Evolutionary conservation across 352 stramenopile species (phyloP).

Genomic region (Peronospora farinosa): DNA sequence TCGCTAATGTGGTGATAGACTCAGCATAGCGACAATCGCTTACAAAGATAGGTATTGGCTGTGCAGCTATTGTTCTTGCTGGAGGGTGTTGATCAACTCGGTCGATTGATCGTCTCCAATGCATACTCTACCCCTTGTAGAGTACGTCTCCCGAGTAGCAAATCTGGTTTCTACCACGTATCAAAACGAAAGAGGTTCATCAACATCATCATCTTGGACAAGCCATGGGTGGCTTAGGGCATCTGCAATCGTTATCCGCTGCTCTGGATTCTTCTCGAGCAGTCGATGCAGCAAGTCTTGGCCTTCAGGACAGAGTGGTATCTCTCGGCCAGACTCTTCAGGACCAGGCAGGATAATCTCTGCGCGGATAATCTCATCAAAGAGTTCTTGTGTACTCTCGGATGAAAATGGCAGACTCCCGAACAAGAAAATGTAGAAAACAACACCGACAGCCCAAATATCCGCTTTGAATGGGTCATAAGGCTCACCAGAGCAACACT

Average conservation of each 20-base stretch:
- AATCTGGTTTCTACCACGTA: slow-evolving; percentile 1
- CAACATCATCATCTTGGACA: slow-evolving; percentile 27
- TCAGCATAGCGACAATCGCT: too few relatives aligned
- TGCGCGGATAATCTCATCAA: slow-evolving; percentile 67
- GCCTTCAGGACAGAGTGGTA: slow-evolving; percentile 26
- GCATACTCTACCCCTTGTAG: too few relatives aligned
- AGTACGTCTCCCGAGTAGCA: too few relatives aligned
- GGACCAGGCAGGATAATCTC: slow-evolving; percentile 29
- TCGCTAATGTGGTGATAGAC: too few relatives aligned
- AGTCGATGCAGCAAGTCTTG: slow-evolving; percentile 46
- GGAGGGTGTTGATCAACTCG: too few relatives aligned
- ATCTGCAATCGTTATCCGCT: slow-evolving; percentile 50
- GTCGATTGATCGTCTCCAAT: too few relatives aligned
- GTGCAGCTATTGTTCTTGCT: too few relatives aligned
- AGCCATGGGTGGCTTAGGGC: slow-evolving; percentile 65
- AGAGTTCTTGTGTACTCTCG: slow-evolving; percentile 64
- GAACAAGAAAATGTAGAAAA: slow-evolving; percentile 85
- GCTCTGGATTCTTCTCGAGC: slow-evolving; percentile 40
- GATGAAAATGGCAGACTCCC: slow-evolving; percentile 75
- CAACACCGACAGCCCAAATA: slow-evolving; percentile 78
- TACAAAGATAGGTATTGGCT: too few relatives aligned
- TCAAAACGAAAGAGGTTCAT: slow-evolving; percentile 71
- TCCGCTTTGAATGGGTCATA: slow-evolving; percentile 84
- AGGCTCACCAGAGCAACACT: slow-evolving; percentile 75
- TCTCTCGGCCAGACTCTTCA: slow-evolving; percentile 7